Conservation (phyloP, 2,329 filamentous ascomycete genomes). For the Fusarium haematococcum region DNA sequence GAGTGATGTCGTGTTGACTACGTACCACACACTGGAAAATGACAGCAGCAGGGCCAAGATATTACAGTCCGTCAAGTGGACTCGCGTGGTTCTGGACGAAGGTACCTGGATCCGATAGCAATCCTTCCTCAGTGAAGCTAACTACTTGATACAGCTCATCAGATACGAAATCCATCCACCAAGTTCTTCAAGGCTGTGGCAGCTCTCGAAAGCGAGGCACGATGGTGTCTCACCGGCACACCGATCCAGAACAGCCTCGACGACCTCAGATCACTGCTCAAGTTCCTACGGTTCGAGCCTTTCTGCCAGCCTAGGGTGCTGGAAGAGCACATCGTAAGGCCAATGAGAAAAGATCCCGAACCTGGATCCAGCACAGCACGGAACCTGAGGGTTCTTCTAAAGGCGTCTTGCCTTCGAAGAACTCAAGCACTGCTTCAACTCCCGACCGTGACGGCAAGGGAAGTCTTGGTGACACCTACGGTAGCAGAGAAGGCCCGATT, state of each 20-base stretch:
- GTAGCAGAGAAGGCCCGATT: rapidly evolving
- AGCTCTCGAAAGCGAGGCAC: slow-evolving; percentile 54
- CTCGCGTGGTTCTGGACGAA: slow-evolving; percentile 58
- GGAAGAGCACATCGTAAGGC: background rate
- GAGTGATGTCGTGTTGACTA: slow-evolving; percentile 58
- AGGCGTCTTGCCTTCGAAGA: background rate
- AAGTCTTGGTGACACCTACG: background rate
- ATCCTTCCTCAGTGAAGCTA: background rate
- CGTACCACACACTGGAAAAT: slow-evolving; percentile 58
- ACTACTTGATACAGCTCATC: slow-evolving; percentile 54
- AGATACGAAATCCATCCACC: slow-evolving; percentile 57
- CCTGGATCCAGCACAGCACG: rapidly evolving
- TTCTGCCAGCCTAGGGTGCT: slow-evolving; percentile 2
- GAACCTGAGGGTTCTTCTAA: background rate
- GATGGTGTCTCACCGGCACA: slow-evolving; percentile 66
- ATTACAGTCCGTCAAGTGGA: slow-evolving; percentile 54
- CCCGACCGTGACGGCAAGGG: rapidly evolving
- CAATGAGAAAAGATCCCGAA: rapidly evolving
- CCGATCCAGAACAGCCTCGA: slow-evolving; percentile 66
- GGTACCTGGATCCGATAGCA: slow-evolving; percentile 43
- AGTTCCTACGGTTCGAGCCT: slow-evolving; percentile 19
- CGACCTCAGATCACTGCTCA: slow-evolving; percentile 52
- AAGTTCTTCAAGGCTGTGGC: slow-evolving; percentile 56
- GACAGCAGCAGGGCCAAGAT: slow-evolving; percentile 45
- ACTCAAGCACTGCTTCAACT: rapidly evolving